Percentiles rank a stretch among this genome's conserved stretches.
Conservation (phyloP, 768 basidiomycete genomes). For the Botryobasidium botryosum region DNA sequence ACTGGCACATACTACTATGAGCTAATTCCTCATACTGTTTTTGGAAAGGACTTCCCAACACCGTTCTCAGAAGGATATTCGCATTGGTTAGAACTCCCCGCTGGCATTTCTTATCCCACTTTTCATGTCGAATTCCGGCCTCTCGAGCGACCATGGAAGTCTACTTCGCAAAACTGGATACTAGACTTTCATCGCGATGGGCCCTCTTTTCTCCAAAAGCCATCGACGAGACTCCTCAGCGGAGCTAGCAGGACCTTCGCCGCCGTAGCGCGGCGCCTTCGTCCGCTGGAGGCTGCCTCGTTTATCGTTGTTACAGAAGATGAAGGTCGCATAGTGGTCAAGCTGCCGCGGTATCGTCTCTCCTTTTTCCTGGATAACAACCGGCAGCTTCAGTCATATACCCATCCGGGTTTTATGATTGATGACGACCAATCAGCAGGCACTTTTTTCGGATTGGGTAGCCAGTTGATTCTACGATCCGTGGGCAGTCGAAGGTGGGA, state of each 20-base stretch:
- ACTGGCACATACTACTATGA: background rate
- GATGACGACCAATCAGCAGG: background rate
- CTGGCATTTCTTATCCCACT: background rate
- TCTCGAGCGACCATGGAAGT: background rate
- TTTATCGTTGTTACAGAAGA: background rate
- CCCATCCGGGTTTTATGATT: constrained; percentile 27
- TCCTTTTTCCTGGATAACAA: constrained; percentile 17
- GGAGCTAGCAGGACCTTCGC: constrained; percentile 9
- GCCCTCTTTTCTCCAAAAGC: background rate
- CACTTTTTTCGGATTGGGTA: background rate
- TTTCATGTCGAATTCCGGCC: background rate
- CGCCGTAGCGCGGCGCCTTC: constrained; percentile 24
- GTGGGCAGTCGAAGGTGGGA: too few species aligned
- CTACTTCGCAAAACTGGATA: background rate
- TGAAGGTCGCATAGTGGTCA: constrained; percentile 8
- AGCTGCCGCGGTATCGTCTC: constrained; percentile 25
- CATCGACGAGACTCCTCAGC: constrained; percentile 11
- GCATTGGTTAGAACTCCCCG: background rate
- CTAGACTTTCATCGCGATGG: background rate
- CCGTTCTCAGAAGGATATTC: background rate
- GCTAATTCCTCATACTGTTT: background rate
- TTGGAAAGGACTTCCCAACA: background rate
- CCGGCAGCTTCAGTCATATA: constrained; percentile 26
- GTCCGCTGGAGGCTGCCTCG: constrained; percentile 17
- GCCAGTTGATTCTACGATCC: background rate